Base-by-base conservation (phyloP, 75 land plant genomes). In the Picea glauca region DNA sequence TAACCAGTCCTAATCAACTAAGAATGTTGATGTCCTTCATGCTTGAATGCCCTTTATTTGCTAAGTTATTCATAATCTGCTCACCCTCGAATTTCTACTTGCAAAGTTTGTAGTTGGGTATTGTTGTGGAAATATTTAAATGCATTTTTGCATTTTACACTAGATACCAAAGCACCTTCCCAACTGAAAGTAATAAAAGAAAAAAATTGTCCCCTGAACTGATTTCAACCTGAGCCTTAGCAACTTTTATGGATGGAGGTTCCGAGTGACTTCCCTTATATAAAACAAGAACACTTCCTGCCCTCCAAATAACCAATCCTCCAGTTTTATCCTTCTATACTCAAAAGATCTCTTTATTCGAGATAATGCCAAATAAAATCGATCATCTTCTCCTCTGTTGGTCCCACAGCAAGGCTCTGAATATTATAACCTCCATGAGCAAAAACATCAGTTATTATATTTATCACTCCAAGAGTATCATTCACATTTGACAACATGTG, bases 351-450 rank as follows among this genome's bases (percentile, higher is more conserved):
- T 26, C 26, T 26, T 26, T 26, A 26, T 26, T 26, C 26, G 26
- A 26, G 26, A 26, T 26, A 26, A 26, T 26, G 26, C 26, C 26
- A 26, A 26, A 26, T 26, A 26, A 26, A 26, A 26, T 26, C 26
- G 26, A 26, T 26, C 26, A 26, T 26, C 26, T 26, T 26, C 46
- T 67, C 80, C 83, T 96, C 98, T 54, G 98, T 86, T 72, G 86
- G 89, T n/a, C 99, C 99, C 35, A 96, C 99, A 59, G 99, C 99
- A 74, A 96, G 91, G 82, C 99, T 96, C 99, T 96, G 99, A 79
- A 96, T 96, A 72, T 93, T 96, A 70, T 96, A 96, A 33, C 99
- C 98, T 77, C 99, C 86, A 18, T 98, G 84, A 62, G 99, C 76
- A 74, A 96, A 94, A 62, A 94, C 93, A 32, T 95, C 99, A 13